Conservation (phyloP, 78 protist genomes). For the Guillardia theta region DNA sequence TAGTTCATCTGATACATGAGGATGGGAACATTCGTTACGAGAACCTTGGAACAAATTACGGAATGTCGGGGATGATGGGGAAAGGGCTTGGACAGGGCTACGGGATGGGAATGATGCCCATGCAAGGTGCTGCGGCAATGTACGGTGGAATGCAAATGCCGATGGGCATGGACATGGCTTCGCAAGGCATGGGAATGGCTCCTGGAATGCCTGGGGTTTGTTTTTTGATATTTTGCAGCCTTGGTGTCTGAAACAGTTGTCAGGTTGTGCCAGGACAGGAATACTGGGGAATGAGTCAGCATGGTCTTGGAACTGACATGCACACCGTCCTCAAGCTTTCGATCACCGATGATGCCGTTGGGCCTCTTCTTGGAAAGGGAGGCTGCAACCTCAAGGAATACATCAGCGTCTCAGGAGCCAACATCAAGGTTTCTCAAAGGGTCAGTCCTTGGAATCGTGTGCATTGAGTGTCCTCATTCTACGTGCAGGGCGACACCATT, state of each 20-base stretch:
- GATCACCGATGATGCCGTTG: background rate
- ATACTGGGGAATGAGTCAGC: background rate
- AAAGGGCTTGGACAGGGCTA: background rate
- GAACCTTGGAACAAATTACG: background rate
- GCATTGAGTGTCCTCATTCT: too few relatives aligned
- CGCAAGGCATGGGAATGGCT: too few relatives aligned
- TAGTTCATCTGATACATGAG: background rate
- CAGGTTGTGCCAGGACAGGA: too few relatives aligned
- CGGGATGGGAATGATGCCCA: too few relatives aligned
- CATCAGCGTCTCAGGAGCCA: background rate
- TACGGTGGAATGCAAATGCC: too few relatives aligned
- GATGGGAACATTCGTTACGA: background rate
- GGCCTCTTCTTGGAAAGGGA: background rate
- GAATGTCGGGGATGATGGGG: background rate
- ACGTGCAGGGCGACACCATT: background rate
- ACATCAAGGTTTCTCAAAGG: slow-evolving; percentile 18
- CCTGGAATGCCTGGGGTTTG: too few relatives aligned
- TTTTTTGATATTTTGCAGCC: too few relatives aligned
- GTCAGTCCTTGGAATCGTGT: too few relatives aligned
- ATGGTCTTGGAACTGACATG: background rate
- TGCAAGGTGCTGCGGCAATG: too few relatives aligned
- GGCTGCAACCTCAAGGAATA: background rate
- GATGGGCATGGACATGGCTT: too few relatives aligned
- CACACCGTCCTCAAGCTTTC: background rate
- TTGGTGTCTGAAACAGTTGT: too few relatives aligned